Base-by-base conservation (phyloP, 179 eudicot species). In the Spinacia oleracea region DNA sequence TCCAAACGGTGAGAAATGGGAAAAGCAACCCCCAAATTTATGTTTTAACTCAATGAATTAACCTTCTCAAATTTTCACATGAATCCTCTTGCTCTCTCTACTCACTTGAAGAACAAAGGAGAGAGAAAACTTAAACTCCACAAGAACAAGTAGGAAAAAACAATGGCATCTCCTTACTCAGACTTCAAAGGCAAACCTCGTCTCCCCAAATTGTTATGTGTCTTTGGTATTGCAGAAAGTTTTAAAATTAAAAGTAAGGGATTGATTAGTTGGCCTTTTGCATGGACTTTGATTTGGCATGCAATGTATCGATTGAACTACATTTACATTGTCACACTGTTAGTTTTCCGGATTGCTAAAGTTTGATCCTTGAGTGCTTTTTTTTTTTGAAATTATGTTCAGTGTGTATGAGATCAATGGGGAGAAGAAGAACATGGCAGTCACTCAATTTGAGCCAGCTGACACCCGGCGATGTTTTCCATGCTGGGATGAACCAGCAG, bases 401-500 rank as follows among this genome's bases (percentile, higher is more conserved):
- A 96, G 99, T 87, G 85, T 82, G 0, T 96, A 90, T 78, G 92
- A 89, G 83, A 87, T 88, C 76, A 89, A 92, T 74, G 99, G 97
- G 69, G 98, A 88, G 84, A 91, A 96, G 87, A 94, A 84, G 89
- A 96, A 96, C 81, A 96, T 94, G 98, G 99, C 99, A 45, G 97
- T 92, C 55, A 96, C 98, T 48, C 99, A 96, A 81, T 96, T 96
- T 69, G 99, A 96, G 85, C 97, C 99, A 60, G 98, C 98, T 34
- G 99, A 96, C 85, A 98, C 97, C 8, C 89, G 99, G 64, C 90
- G 98, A 35, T 96, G 99, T 87, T 94, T 96, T 83, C 98, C 99
- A 23, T 96, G 99, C 79, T 96, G 99, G 99, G 99, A 96, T 86
- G 99, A 96, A 83, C 99, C 99, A 64, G 94, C 99, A 87, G 91